Conservation (phyloP, 2,329 filamentous ascomycete genomes). For the Graphilbum ipis-grandicollis region DNA sequence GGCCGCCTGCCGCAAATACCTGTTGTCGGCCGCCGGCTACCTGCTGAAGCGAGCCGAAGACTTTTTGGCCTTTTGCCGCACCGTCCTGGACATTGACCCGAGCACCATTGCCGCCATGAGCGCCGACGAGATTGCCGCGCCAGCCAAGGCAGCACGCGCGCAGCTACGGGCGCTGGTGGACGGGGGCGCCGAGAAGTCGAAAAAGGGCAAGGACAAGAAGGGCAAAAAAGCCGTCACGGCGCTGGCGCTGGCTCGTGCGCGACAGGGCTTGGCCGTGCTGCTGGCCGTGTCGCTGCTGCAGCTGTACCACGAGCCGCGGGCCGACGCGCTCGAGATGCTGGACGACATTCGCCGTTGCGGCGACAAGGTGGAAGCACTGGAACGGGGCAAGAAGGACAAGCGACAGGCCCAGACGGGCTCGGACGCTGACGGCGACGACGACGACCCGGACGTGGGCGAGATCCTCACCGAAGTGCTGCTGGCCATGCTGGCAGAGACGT, state of each 20-base stretch:
- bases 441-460: constrained; percentile 36
- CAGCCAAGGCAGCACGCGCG: constrained; percentile 32
- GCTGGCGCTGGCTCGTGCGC: constrained; percentile 18
- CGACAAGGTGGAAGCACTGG: constrained; percentile 35
- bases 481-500: constrained; percentile 76
- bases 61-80: constrained; percentile 33
- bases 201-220: too few species aligned
- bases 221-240: constrained; percentile 17
- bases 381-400: constrained; percentile 15
- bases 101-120: constrained; percentile 35
- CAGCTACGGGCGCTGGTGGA: constrained; percentile 33
- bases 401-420: constrained; percentile 20
- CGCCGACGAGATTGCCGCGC: constrained; percentile 33
- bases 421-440: neutral
- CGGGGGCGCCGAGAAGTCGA: too few species aligned
- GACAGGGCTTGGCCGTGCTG: constrained; percentile 59
- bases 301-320: constrained; percentile 66
- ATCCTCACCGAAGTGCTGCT: constrained; percentile 74
- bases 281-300: constrained; percentile 76
- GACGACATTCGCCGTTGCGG: constrained; percentile 67
- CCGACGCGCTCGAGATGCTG: constrained; percentile 68
- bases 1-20: constrained; percentile 35
- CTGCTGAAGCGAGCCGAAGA: constrained; percentile 35
- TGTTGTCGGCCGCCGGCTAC: constrained; percentile 40
- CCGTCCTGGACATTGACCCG: constrained; percentile 34